A percentile compares a stretch with the other conserved stretches of the same genome.
Evolutionary conservation across 2,329 filamentous ascomycete species (phyloP).

Genomic region (Botrytis pseudocinerea): DNA sequence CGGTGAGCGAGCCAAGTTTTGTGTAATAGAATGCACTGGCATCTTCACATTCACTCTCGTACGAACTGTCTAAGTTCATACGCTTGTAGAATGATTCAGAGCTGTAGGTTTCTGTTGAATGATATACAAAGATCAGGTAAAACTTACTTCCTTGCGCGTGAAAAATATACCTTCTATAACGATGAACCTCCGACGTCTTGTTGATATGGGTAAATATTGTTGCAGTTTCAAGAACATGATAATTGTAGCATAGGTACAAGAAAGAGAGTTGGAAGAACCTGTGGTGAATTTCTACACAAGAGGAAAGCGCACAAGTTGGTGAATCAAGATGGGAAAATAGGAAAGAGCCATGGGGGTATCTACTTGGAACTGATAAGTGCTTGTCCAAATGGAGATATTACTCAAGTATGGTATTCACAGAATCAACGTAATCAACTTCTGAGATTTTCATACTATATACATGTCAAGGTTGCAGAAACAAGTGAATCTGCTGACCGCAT

Average conservation of each 20-base stretch:
- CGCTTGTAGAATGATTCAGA: background rate
- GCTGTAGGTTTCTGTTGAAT: background rate
- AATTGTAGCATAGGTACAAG: background rate
- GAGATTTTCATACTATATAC: background rate
- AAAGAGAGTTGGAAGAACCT: rapidly evolving
- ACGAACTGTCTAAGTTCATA: background rate
- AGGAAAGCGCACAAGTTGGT: background rate
- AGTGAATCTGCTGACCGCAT: background rate
- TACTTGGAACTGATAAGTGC: background rate
- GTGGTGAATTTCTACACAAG: background rate
- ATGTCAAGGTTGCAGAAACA: background rate
- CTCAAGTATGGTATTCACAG: background rate
- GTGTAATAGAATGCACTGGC: background rate
- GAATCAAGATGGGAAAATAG: no score
- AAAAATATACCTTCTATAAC: background rate
- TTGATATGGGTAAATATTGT: background rate
- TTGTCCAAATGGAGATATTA: background rate
- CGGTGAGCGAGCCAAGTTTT: background rate
- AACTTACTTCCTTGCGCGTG: background rate
- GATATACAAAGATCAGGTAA: background rate
- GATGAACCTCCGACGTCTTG: background rate
- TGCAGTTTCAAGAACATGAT: background rate
- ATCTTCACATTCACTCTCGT: background rate
- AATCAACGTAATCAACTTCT: background rate
- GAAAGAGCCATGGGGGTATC: background rate